phyloP scores from a whole-genome alignment of 2,329 filamentous ascomycete genomes.

The Ophiobolus disseminans region DNA sequence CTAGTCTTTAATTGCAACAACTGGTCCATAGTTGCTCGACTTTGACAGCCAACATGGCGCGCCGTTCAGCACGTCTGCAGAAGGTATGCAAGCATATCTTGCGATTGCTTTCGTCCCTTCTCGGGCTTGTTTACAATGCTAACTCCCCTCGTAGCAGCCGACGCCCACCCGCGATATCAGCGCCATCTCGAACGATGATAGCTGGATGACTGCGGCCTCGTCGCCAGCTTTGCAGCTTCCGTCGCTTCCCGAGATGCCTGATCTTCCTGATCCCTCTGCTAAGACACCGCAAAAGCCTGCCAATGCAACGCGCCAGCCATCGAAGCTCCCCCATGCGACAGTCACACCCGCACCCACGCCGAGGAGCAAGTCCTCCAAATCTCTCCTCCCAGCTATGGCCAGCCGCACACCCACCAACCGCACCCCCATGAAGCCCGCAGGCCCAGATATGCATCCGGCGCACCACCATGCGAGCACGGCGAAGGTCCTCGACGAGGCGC shows the following conservation, averaged over 20 bases:
- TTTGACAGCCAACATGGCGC: slow-evolving; percentile 37
- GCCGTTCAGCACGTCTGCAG: slow-evolving; percentile 46
- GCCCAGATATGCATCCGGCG: slow-evolving; percentile 90
- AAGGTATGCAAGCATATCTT: slow-evolving; percentile 40
- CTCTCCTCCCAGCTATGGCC: slow-evolving; percentile 24
- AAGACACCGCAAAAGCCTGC: slow-evolving; percentile 34
- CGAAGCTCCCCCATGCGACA: slow-evolving; percentile 31
- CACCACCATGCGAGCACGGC: slow-evolving; percentile 77
- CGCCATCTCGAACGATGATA: slow-evolving; percentile 27
- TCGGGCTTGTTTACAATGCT: slow-evolving; percentile 40
- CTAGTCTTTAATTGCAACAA: slow-evolving; percentile 22
- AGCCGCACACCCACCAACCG: slow-evolving; percentile 64
- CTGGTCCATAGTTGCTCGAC: slow-evolving; percentile 13
- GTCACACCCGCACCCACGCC: slow-evolving; percentile 57
- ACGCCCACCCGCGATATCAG: slow-evolving; percentile 28
- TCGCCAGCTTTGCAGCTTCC: slow-evolving; percentile 30
- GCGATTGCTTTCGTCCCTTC: slow-evolving; percentile 2
- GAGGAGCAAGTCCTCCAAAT: slow-evolving; percentile 33
- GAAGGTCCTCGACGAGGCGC: slow-evolving; percentile 77
- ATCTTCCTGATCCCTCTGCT: slow-evolving; percentile 23
- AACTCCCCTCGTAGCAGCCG: slow-evolving; percentile 34
- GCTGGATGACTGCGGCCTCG: slow-evolving; percentile 40
- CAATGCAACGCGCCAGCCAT: slow-evolving; percentile 19
- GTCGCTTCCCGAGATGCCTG: slow-evolving; percentile 28
- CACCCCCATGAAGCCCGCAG: slow-evolving; percentile 72